These are phyloP conservation scores for Sambucus nigra DNA, from an alignment of 129 eudicot species.

Conservation along the genomic window DNA sequence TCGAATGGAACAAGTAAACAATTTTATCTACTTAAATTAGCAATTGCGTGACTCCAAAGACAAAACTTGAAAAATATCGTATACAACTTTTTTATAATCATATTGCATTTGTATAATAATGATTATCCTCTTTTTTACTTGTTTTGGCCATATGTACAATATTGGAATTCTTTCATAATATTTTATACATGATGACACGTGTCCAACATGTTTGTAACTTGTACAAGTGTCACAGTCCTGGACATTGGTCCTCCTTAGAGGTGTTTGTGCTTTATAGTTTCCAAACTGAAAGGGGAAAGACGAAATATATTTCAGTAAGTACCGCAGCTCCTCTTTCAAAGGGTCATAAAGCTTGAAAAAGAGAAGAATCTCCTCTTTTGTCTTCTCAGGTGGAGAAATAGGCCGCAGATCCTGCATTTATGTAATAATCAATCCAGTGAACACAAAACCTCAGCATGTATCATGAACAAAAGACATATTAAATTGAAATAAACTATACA, in stretches of 20 bases:
- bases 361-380: slow-evolving; percentile 77
- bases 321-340: slow-evolving; percentile 78
- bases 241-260: not conserved
- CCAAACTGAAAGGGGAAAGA: not conserved
- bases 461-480: not conserved
- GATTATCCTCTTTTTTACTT: not conserved
- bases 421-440: not conserved
- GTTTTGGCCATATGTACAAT: not conserved
- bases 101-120: not conserved
- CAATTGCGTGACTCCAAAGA: not conserved
- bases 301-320: no score
- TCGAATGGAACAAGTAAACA: no score
- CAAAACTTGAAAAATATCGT: not conserved
- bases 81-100: not conserved
- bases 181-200: not conserved
- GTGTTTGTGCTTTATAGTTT: not conserved
- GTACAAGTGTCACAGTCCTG: no score
- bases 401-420: slow-evolving; percentile 59
- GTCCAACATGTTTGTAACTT: no score
- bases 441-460: not conserved
- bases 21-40: no score
- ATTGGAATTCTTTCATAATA: not conserved
- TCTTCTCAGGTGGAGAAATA: slow-evolving; percentile 55
- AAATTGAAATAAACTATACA: not conserved
- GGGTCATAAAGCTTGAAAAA: slow-evolving; percentile 88